Evolutionary conservation across 495 filamentous ascomycete species (phyloP), one percentile per base, ranked within the genome.

Genomic region (Aspergillus affinis): DNA sequence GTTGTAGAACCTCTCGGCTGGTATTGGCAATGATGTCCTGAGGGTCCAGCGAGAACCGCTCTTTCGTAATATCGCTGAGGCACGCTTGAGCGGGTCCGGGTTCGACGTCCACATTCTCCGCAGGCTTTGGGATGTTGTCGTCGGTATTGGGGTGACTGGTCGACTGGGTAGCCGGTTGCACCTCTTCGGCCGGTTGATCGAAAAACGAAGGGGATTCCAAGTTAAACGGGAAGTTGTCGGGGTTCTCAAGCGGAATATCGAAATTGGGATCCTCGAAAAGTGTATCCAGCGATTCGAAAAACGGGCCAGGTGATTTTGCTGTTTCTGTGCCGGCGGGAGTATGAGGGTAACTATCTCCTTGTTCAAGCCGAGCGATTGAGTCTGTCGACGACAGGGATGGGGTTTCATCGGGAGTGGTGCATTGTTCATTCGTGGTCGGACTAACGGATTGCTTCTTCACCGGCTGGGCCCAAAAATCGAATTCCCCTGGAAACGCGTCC

Each of bases 221-320:
- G 21, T 55, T 51, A 8, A 30, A 48, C n/a, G 56, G 56, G 2
- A 55, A 19, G 36, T 10, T 41, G 13, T 41, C 30, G 6, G 55
- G 47, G 1, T 57, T 29, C 0, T 51, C 50, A 3, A 65, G 56
- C n/a, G 59, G 44, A 10, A 62, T 12, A 48, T 65, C 44, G 20
- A 63, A 63, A 3, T 47, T 23, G 7, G 65, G 49, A 12, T 64
- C 61, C 17, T 64, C 59, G 47, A 69, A 68, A 15, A 69, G 45
- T 10, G 55, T 49, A 53, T 69, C 67, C 12, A 63, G 51, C 10
- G 66, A 48, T 29, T 68, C 64, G 45, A 72, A 69, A 3, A 68
- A 52, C 10, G 65, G 61, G 17, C 63, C 55, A 1, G 65, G 61
- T 4, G 67, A 63, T 13, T 61, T 58, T 41, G 58, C 58, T 18